Evolutionary conservation across 805 yeast species (phyloP), one percentile per base, ranked within the genome.

Genomic region (Candida krabiensis): DNA sequence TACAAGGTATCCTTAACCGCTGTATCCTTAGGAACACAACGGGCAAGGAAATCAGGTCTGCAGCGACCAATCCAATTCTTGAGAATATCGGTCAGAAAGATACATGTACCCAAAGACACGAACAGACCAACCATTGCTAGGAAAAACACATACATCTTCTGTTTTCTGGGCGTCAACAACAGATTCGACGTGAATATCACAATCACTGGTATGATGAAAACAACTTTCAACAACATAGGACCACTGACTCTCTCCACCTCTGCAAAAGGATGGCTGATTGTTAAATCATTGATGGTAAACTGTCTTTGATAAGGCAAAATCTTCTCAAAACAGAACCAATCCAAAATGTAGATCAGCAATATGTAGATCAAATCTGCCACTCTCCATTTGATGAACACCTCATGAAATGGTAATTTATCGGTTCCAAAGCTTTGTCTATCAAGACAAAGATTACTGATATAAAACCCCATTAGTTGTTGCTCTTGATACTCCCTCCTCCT

Each of bases 51-150:
- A 62, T 91, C 99, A 0, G 99, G 99, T 43, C 99, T 71, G 44
- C 83, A 86, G 56, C 96, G 75, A 4, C 96, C 97, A 38, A 91
- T 77, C 79, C 86, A 79, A 55, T 83, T 80, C 65, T 91, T 91
- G 43, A 87, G 58, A 12, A 81, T 66, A 53, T 87, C 87, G 3
- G 96, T 86, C 35, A 84, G 53, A 19, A 83, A 66, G 28, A 79
- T 70, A 19, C 86, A 78, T 11, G 80, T 62, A 14, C 78, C 69
- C 40, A 84, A 66, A 0, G 89, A 70, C 1, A 86, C 61, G 8
- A 67, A 58, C 18, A 86, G 67, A 1, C 96, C 96, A 17, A 90
- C 47, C 0, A 81, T 43, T 0, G 95, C 79, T 14, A 83, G 63
- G 53, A 78, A 83, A 11, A 83, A 63, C 19, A 83, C 69, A 56